A percentile compares a stretch with the other conserved stretches of the same genome.
These are phyloP conservation scores for Globisporangium spinosum DNA, from an alignment of 352 stramenopile genomes.

Conservation along the genomic window DNA sequence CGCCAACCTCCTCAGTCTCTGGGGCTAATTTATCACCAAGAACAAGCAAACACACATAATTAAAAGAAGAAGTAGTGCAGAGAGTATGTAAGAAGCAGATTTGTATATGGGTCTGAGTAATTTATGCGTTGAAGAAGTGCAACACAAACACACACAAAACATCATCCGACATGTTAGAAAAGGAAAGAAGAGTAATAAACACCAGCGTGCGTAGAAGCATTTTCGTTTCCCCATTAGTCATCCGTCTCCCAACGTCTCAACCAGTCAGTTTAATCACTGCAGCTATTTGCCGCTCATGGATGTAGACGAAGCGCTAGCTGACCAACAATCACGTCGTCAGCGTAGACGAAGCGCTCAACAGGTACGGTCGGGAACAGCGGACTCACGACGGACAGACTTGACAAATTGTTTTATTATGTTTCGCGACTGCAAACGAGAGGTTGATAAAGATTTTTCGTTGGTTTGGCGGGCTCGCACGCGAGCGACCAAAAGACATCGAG, in stretches of 20 bases:
- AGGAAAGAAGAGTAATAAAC: neutral
- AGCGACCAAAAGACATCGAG: conserved; percentile 5
- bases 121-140: conserved; percentile 10
- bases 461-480: neutral
- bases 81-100: conserved; percentile 10
- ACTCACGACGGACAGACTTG: neutral
- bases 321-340: neutral
- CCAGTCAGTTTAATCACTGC: too few species aligned
- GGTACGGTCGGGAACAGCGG: neutral
- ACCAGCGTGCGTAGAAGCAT: neutral
- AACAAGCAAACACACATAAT: conserved; percentile 5
- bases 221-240: neutral
- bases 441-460: conserved; percentile 11
- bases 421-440: conserved; percentile 7
- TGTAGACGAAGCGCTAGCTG: neutral
- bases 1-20: conserved; percentile 17
- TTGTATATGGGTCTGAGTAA: conserved; percentile 11
- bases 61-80: conserved; percentile 7
- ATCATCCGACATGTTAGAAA: neutral
- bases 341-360: neutral
- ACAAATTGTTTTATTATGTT: conserved; percentile 2
- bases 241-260: neutral
- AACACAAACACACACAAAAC: conserved; percentile 9
- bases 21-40: conserved; percentile 21
- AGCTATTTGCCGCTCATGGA: too few species aligned